Evolutionary conservation across 2,329 filamentous ascomycete genomes (phyloP), one percentile per base, ranked within the genome.

Genomic region (Cylindrodendrum hubeiense): DNA sequence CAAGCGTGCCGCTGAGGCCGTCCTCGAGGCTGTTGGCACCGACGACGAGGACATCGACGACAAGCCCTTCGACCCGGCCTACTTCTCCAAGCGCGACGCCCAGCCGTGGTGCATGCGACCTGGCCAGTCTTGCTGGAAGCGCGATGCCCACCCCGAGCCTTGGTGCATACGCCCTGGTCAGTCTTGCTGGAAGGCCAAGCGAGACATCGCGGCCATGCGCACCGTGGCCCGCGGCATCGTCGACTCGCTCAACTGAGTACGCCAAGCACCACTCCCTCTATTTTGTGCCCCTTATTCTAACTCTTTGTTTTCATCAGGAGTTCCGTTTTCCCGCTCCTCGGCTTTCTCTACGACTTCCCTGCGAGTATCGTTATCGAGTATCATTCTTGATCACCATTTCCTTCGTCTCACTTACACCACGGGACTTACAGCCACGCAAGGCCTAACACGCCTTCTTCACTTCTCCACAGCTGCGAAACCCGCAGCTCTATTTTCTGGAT

Each of bases 181-280:
- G 68, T 63, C 74, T 8, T 81, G 80, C 79, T 79, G 78, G 78
- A 80, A 76, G 67, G 81, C 79, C 63, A 78, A 78, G 71, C 79
- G 82, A 47, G 75, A 76, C 39, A 60, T 79, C 30, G 55, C 70
- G 6, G 71, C 70, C 17, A 70, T 78, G 46, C 64, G 71, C 49
- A 46, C 65, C 6, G 76, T 69, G 53, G 78, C 77, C 44, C 72
- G 72, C 8, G 64, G 62, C 54, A 73, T 79, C 46, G 30, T 76
- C 19, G 72, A 74, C 1, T 58, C 65, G 4, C 63, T 71, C 37
- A 62, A 68, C 54, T 77, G 70, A 68, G 61, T 71, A 39, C 66
- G 67, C 71, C 28, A n/a, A 22, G 5, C n/a, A n/a, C 9, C n/a
- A 44, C 4, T 10, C 12, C 5, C 22, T 21, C 33, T 12, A 10